Base-by-base conservation (phyloP, 73 alveolate species). In the Paramecium sexaurelia region DNA sequence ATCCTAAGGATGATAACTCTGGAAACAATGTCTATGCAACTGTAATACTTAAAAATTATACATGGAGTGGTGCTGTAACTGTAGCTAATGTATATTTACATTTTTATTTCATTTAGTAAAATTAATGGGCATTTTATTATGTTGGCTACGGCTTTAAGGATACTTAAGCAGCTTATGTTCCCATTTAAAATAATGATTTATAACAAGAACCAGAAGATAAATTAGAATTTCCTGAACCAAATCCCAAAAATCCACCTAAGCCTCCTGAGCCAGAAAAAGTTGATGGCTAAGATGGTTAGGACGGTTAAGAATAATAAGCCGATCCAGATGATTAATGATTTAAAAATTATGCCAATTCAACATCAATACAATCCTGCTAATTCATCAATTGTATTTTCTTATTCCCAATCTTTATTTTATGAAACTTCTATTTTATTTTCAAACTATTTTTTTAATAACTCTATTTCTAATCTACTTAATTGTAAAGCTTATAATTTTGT, bases 51-150 rank as follows among this genome's bases (percentile, higher is more conserved):
- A 95, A 85, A 55, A 94, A 94, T 84, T 29, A 71, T 20, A 95
- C 97, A 66, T 95, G 98, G 98, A 97, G 97, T 5, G 98, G 98
- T 37, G 93, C 96, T 24, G 73, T 92, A 8, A 88, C 96, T 32
- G 97, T 95, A 0, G 78, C 87, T 7, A 88, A 88, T 88, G 94
- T 88, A 88, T 19, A 37, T 66, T 33, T 8, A 19, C 37, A 32
- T 0, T 1, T 32, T 32, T 20, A 51, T 15, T 51, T 51, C 11
- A 17, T 56, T 87, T 86, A 95, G 94, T 91, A 85, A 75, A 94
- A 93, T 75, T 75, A 93, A 68, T 95, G 95, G 93, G 97, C 95
- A 17, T 94, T 87, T 85, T 56, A 95, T 56, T 95, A 95, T 95
- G 92, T 94, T 68, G 98, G 98, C 6, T 95, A 88, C 92, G 98